These are phyloP conservation scores for Teunomyces pallodes DNA, from an alignment of 805 yeast species.

Conservation along the genomic window DNA sequence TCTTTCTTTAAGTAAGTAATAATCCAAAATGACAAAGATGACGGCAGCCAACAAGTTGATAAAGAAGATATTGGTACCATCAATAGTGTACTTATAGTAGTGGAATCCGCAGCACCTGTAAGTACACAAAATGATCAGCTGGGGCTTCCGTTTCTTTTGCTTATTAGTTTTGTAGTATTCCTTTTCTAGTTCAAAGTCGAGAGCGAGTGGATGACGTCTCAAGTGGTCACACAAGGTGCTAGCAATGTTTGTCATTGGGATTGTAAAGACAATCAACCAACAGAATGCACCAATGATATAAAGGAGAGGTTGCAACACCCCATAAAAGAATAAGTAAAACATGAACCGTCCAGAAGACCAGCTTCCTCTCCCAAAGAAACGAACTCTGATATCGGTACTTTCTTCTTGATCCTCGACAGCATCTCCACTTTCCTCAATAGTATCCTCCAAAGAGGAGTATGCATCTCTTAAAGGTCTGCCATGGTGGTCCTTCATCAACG, in stretches of 20 bases:
- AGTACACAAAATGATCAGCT: slow-evolving; percentile 76
- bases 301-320: slow-evolving; percentile 66
- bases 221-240: slow-evolving; percentile 69
- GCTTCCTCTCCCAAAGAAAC: slow-evolving; percentile 87
- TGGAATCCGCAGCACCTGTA: slow-evolving; percentile 90
- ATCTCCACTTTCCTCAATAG: slow-evolving; percentile 7
- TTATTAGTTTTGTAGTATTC: slow-evolving; percentile 37
- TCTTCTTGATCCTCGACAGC: slow-evolving; percentile 13
- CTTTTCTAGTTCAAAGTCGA: slow-evolving; percentile 66
- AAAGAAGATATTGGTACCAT: slow-evolving; percentile 91
- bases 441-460: slow-evolving; percentile 28
- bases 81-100: slow-evolving; percentile 93
- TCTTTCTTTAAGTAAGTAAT: slow-evolving; percentile 54
- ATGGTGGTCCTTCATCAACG: slow-evolving; percentile 40
- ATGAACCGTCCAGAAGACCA: slow-evolving; percentile 84
- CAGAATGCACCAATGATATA: slow-evolving; percentile 53
- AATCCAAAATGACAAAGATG: slow-evolving; percentile 77
- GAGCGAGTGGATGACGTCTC: slow-evolving; percentile 85
- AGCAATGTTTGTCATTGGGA: slow-evolving; percentile 88
- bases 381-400: slow-evolving; percentile 37
- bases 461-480: slow-evolving; percentile 41
- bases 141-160: slow-evolving; percentile 37
- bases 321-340: slow-evolving; percentile 70
- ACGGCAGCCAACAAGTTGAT: slow-evolving; percentile 81
- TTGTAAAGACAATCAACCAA: slow-evolving; percentile 85